Base-by-base conservation (phyloP, 2,329 filamentous ascomycete species). In the Trichophaea hybrida region DNA sequence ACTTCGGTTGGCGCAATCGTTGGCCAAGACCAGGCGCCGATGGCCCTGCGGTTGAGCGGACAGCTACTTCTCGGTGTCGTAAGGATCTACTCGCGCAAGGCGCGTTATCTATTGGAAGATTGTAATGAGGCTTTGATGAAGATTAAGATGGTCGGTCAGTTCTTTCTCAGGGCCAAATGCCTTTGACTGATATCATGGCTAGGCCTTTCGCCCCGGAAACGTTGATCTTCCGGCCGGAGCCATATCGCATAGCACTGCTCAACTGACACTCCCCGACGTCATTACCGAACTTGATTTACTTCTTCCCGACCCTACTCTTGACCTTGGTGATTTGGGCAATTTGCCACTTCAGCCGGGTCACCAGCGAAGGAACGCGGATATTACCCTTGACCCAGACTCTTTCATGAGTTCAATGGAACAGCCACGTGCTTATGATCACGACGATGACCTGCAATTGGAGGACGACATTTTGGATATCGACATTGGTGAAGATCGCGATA, bases 101-200 rank as follows among this genome's bases (percentile, higher is more conserved):
- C 93, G 70, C 86, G 90, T 69, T 98, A 98, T 73, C 77, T 98
- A 55, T 77, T 97, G 52, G 93, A 98, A 70, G 93, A 98, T 71
- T 98, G 93, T 75, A 96, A 94, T 69, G 93, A 98, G 74, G 91
- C 91, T 43, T 77, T 98, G 66, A 84, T 94, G 78, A 97, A 96
- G 76, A 96, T 98, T 69, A 96, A 97, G 72, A 94, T 97, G 89
- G 91, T 96, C 75, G 44, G 78, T 17, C 33, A 31, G 33, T 46
- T n/a, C 15, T 48, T 13, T 51, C 32, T 38, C 17, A 55, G 34
- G 56, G 24, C 58, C 58, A 24, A 37, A 17, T 54, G 24, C 54
- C 55, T 61, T 57, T 31, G 6, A 32, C 44, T 38, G 65, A 57
- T 24, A 52, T 15, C 56, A 59, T 66, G 24, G 24, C 62, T 61